Percentiles rank a stretch among this genome's conserved stretches.
phyloP scores from a whole-genome alignment of 495 filamentous ascomycete species.

The Aspergillus indologenus region DNA sequence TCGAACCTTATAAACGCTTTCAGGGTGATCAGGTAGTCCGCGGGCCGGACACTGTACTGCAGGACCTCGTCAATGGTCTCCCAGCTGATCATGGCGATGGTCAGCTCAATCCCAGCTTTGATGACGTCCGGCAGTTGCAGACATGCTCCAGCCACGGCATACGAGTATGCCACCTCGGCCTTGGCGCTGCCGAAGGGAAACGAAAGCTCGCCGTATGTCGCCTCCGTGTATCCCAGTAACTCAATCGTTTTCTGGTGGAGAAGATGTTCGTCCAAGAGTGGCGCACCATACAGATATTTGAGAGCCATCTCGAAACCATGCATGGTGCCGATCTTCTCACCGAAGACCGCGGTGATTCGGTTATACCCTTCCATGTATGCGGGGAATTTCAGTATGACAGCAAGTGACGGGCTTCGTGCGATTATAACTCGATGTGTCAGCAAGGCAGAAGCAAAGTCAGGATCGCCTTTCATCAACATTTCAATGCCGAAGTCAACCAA shows the following conservation, averaged over 20 bases:
- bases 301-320: constrained; percentile 29
- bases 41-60: constrained; percentile 21
- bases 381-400: constrained; percentile 8
- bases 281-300: constrained; percentile 27
- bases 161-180: constrained; percentile 30
- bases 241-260: constrained; percentile 15
- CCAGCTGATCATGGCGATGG: constrained; percentile 23
- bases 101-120: constrained; percentile 27
- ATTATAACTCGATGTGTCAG: constrained; percentile 22
- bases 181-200: constrained; percentile 22
- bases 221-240: constrained; percentile 16
- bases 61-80: constrained; percentile 30
- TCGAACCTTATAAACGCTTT: neutral
- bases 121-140: constrained; percentile 21
- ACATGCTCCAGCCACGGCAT: constrained; percentile 31
- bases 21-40: neutral
- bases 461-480: constrained; percentile 14
- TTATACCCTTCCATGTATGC: neutral
- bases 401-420: constrained; percentile 20
- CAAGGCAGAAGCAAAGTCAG: constrained; percentile 16
- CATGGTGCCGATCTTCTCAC: constrained; percentile 18
- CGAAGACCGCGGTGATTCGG: constrained; percentile 18
- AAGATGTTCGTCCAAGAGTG: constrained; percentile 9
- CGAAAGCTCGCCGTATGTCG: neutral
- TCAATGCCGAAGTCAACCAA: constrained; percentile 23